Evolutionary conservation across 169 alveolate species (phyloP).

Genomic region (Cryptosporidium viatorum): DNA sequence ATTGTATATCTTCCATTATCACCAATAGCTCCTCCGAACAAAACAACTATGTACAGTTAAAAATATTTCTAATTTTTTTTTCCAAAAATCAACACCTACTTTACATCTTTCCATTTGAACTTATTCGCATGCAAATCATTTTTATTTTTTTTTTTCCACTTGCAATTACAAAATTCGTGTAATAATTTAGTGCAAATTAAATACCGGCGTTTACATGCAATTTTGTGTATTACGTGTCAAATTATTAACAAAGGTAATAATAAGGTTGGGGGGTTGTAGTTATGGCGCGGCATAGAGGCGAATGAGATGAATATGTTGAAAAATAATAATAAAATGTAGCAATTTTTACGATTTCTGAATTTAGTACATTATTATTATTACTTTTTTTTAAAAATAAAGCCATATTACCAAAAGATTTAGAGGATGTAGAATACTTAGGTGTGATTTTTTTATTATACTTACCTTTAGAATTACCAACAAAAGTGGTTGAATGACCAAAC

Average conservation of each 20-base stretch:
- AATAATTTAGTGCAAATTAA: neutral
- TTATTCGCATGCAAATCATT: neutral
- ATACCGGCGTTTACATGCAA: slow-evolving; percentile 28
- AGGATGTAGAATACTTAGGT: neutral
- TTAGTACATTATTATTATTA: neutral
- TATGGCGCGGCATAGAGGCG: neutral
- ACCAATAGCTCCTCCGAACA: slow-evolving; percentile 97
- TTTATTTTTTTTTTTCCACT: neutral
- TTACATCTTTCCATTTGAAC: neutral
- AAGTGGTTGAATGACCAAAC: slow-evolving; percentile 97
- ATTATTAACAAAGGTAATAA: neutral
- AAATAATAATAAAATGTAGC: too few species aligned
- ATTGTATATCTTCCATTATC: slow-evolving; percentile 96
- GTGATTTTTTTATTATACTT: slow-evolving; percentile 1
- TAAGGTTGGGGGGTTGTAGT: neutral
- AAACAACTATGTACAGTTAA: slow-evolving; percentile 79
- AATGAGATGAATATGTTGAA: too few species aligned
- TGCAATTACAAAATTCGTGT: neutral
- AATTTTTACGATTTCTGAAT: too few species aligned
- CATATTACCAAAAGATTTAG: neutral
- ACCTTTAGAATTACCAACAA: slow-evolving; percentile 88
- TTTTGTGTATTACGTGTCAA: neutral
- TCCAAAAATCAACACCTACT: neutral
- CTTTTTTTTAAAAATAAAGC: too few species aligned
- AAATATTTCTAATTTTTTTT: neutral